A percentile compares a stretch with the other conserved stretches of the same genome.
Evolutionary conservation across 1,284 basidiomycete genomes (phyloP).

Genomic region (Cryptococcus floricola): DNA sequence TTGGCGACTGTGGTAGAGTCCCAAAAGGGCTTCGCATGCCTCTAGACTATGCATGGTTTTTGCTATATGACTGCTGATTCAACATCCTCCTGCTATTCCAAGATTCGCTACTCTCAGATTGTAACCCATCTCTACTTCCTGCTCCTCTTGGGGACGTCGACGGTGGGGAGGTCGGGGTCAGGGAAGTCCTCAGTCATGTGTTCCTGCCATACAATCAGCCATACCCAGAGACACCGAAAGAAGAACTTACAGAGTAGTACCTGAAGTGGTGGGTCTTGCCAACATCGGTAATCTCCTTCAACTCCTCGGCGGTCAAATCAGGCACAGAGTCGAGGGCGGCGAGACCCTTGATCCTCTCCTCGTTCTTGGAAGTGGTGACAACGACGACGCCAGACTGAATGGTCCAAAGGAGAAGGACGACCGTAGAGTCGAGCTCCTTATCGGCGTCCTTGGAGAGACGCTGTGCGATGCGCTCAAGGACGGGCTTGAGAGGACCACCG

Average conservation of each 20-base stretch:
- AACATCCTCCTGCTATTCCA: too few relatives aligned
- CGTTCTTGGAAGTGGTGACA: slow-evolving; percentile 68
- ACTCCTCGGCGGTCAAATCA: slow-evolving; percentile 61
- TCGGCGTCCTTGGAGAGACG: slow-evolving; percentile 42
- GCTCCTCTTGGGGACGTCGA: background rate
- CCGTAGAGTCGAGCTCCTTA: slow-evolving; percentile 54
- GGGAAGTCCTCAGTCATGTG: slow-evolving; percentile 46
- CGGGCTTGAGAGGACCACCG: slow-evolving; percentile 57
- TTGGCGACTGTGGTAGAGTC: too few relatives aligned
- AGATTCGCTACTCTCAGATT: too few relatives aligned
- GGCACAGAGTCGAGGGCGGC: slow-evolving; percentile 54
- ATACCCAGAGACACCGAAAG: background rate
- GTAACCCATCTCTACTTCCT: background rate
- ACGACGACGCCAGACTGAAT: slow-evolving; percentile 57
- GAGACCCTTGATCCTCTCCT: slow-evolving; percentile 62
- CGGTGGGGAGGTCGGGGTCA: slow-evolving; percentile 35
- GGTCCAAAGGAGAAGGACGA: slow-evolving; percentile 62
- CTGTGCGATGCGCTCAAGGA: slow-evolving; percentile 54
- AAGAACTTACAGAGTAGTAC: slow-evolving; percentile 28
- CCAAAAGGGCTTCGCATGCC: too few relatives aligned
- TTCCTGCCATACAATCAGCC: slow-evolving; percentile 14
- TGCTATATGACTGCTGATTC: too few relatives aligned
- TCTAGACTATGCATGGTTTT: too few relatives aligned
- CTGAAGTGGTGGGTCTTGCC: slow-evolving; percentile 62
- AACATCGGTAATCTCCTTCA: slow-evolving; percentile 58